These are phyloP conservation scores for Proliferodiscus dingleyae DNA, from an alignment of 2,329 filamentous ascomycete species.

Conservation along the genomic window DNA sequence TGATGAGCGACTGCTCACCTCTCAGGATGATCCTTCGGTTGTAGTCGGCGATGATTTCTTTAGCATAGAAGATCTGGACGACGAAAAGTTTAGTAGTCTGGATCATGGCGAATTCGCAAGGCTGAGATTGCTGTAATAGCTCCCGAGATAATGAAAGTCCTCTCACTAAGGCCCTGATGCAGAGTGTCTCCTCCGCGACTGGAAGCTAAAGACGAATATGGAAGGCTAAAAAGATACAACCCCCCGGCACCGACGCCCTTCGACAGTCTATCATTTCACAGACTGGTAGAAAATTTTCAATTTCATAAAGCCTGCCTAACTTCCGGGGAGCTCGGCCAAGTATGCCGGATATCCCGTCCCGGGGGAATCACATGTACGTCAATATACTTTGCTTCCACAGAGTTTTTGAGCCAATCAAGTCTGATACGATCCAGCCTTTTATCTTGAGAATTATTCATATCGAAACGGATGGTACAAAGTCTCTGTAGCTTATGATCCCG, in stretches of 20 bases:
- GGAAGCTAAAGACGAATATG: neutral
- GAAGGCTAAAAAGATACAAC: neutral
- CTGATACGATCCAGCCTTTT: neutral
- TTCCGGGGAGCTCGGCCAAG: neutral
- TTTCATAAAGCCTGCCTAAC: constrained; percentile 1
- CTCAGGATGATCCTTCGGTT: neutral
- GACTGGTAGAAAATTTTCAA: neutral
- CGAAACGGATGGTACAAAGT: neutral
- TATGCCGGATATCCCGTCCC: neutral
- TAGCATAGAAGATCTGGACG: neutral
- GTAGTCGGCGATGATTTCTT: neutral
- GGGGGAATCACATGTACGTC: neutral
- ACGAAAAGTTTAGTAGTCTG: neutral
- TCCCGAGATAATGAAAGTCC: no score
- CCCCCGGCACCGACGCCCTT: neutral
- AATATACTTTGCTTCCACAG: neutral
- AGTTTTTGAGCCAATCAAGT: no score
- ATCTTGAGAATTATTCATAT: constrained; percentile 1
- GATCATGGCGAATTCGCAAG: neutral
- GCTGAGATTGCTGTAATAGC: neutral
- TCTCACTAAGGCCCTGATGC: neutral
- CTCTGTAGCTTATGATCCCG: neutral
- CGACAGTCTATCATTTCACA: neutral
- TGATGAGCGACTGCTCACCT: neutral
- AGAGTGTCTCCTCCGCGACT: neutral